Evolutionary conservation across 352 stramenopile genomes (phyloP).

Genomic region (Pythium volutum): DNA sequence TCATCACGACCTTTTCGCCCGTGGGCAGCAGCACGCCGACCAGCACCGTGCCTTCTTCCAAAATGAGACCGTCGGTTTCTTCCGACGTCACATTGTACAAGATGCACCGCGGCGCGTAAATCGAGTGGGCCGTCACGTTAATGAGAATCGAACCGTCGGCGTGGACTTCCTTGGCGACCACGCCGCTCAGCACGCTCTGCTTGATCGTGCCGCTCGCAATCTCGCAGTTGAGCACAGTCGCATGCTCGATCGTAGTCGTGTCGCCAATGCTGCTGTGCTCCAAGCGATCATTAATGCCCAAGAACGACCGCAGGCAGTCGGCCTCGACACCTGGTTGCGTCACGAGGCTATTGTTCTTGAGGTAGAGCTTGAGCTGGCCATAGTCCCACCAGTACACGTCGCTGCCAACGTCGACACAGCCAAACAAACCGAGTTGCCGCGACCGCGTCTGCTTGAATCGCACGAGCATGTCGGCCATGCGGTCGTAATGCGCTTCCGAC

Average conservation of each 20-base stretch:
- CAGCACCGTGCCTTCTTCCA: conserved; percentile 92
- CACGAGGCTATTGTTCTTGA: conserved; percentile 96
- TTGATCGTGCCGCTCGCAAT: conserved; percentile 65
- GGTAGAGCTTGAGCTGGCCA: conserved; percentile 97
- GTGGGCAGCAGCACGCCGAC: conserved; percentile 92
- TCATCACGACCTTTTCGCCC: conserved; percentile 92
- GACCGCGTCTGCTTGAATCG: conserved; percentile 70
- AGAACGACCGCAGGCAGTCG: conserved; percentile 73
- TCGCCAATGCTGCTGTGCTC: conserved; percentile 75
- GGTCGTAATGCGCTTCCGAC: conserved; percentile 85
- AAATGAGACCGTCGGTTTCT: conserved; percentile 84
- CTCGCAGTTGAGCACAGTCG: conserved; percentile 80
- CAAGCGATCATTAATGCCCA: conserved; percentile 74
- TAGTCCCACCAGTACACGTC: conserved; percentile 99
- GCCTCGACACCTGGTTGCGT: conserved; percentile 81
- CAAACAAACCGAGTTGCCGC: conserved; percentile 90
- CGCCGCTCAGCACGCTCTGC: conserved; percentile 88
- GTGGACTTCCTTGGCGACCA: conserved; percentile 88
- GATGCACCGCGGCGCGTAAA: conserved; percentile 93
- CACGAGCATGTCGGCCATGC: conserved; percentile 91
- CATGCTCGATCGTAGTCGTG: conserved; percentile 49
- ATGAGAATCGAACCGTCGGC: conserved; percentile 96
- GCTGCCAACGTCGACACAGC: conserved; percentile 95
- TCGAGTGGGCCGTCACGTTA: conserved; percentile 96
- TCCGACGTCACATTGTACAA: conserved; percentile 98